phyloP scores from a whole-genome alignment of 306 rosid species.

The Sicyos baderoa region DNA sequence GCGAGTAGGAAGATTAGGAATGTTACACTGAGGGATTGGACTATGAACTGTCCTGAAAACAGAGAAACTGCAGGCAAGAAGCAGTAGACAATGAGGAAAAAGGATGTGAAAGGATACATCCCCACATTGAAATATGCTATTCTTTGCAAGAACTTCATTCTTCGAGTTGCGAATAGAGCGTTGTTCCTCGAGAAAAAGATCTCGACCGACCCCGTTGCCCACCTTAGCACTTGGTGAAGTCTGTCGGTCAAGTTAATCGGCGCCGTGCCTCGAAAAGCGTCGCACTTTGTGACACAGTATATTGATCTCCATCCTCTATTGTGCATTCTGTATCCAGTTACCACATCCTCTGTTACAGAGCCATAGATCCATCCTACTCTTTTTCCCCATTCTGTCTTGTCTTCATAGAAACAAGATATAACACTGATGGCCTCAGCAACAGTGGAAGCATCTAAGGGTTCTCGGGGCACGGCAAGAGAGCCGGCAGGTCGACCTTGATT shows the following conservation, averaged over 20 bases:
- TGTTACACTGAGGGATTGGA: conserved; percentile 50
- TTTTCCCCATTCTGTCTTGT: conserved; percentile 82
- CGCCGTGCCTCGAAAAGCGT: conserved; percentile 75
- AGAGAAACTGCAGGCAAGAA: conserved; percentile 70
- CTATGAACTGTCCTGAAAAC: conserved; percentile 75
- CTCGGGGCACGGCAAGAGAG: conserved; percentile 70
- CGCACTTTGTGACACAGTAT: conserved; percentile 71
- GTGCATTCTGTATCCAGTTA: conserved; percentile 83
- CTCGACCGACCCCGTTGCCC: conserved; percentile 90
- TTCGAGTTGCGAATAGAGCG: conserved; percentile 55
- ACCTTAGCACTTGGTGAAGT: conserved; percentile 76
- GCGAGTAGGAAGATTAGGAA: conserved; percentile 56
- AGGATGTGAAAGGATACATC: conserved; percentile 84
- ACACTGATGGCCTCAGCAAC: conserved; percentile 84
- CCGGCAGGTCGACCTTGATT: conserved; percentile 70
- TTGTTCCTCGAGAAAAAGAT: conserved; percentile 78
- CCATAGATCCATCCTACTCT: conserved; percentile 90
- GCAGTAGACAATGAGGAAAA: conserved; percentile 69
- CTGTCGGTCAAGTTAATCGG: conserved; percentile 78
- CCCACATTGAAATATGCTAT: conserved; percentile 87
- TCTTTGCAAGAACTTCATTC: conserved; percentile 73
- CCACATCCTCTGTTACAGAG: conserved; percentile 90
- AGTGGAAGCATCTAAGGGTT: conserved; percentile 70
- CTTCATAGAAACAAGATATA: conserved; percentile 77
- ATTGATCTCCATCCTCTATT: conserved; percentile 86